A percentile compares a stretch with the other conserved stretches of the same genome.
These are phyloP conservation scores for Boletus sp. DNA, from an alignment of 768 basidiomycete species.

Conservation along the genomic window DNA sequence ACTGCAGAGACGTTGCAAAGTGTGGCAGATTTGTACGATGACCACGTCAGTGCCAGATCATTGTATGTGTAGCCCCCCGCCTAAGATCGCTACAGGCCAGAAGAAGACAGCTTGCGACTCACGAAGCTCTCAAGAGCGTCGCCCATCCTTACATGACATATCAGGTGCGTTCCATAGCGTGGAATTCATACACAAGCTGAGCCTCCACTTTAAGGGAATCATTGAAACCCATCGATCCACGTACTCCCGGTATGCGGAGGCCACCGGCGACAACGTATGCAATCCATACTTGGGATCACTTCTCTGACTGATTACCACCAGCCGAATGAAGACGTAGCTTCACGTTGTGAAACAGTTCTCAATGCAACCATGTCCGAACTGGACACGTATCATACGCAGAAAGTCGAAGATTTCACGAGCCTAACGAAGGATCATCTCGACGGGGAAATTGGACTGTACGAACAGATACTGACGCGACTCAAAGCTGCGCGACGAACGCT, in stretches of 20 bases:
- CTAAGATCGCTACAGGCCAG: slow-evolving; percentile 51
- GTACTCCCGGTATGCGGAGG: slow-evolving; percentile 60
- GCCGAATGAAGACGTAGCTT: slow-evolving; percentile 62
- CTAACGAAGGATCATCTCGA: slow-evolving; percentile 69
- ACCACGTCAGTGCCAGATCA: slow-evolving; percentile 53
- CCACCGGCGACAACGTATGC: slow-evolving; percentile 33
- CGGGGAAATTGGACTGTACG: slow-evolving; percentile 72
- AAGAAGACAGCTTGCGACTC: slow-evolving; percentile 66
- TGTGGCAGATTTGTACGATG: slow-evolving; percentile 76
- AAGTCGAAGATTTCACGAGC: slow-evolving; percentile 61
- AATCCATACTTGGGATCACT: neutral
- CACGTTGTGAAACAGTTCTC: slow-evolving; percentile 82
- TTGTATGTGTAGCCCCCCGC: neutral
- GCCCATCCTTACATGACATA: slow-evolving; percentile 75
- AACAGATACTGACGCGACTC: slow-evolving; percentile 64
- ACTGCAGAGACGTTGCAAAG: slow-evolving; percentile 69
- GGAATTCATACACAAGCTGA: neutral
- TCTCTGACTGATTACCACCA: slow-evolving; percentile 24
- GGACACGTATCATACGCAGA: slow-evolving; percentile 73
- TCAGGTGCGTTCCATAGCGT: slow-evolving; percentile 41
- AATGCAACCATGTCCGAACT: slow-evolving; percentile 89
- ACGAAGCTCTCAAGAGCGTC: slow-evolving; percentile 71
- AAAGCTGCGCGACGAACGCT: slow-evolving; percentile 53
- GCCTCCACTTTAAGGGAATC: slow-evolving; percentile 44
- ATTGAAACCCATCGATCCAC: slow-evolving; percentile 76